A percentile compares a stretch with the other conserved stretches of the same genome.
phyloP scores from a whole-genome alignment of 768 basidiomycete species.

The Termitomyces sp. region DNA sequence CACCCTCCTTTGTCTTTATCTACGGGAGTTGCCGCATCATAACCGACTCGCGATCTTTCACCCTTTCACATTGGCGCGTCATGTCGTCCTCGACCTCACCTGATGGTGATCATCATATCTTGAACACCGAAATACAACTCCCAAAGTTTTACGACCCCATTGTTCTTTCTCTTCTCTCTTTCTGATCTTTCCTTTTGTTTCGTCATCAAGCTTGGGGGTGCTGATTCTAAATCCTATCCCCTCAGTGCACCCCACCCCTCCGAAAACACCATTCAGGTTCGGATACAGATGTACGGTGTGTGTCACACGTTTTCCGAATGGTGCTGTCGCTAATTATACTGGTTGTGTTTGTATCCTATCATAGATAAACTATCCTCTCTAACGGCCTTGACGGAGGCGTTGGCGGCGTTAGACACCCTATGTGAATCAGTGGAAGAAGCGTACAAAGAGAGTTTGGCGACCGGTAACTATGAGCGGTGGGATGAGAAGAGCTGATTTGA shows the following conservation, averaged over 20 bases:
- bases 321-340: background rate
- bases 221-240: background rate
- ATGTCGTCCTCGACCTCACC: background rate
- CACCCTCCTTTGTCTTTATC: background rate
- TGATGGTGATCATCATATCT: background rate
- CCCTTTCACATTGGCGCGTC: too few species aligned
- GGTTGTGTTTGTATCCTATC: background rate
- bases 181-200: background rate
- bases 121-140: background rate
- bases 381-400: constrained; percentile 70
- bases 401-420: constrained; percentile 74
- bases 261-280: constrained; percentile 91
- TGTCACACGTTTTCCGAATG: constrained; percentile 8
- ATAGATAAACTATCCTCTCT: constrained; percentile 86
- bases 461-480: constrained; percentile 60
- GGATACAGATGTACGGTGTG: constrained; percentile 99
- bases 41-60: background rate
- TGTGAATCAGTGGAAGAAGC: constrained; percentile 67
- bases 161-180: background rate
- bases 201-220: background rate
- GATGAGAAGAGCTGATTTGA: constrained; percentile 56
- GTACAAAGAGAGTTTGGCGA: constrained; percentile 57
- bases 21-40: too few species aligned
- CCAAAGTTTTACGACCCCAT: background rate
- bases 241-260: constrained; percentile 90